Conservation (phyloP, 2,329 filamentous ascomycete genomes). For the Sporothrix inflata region DNA sequence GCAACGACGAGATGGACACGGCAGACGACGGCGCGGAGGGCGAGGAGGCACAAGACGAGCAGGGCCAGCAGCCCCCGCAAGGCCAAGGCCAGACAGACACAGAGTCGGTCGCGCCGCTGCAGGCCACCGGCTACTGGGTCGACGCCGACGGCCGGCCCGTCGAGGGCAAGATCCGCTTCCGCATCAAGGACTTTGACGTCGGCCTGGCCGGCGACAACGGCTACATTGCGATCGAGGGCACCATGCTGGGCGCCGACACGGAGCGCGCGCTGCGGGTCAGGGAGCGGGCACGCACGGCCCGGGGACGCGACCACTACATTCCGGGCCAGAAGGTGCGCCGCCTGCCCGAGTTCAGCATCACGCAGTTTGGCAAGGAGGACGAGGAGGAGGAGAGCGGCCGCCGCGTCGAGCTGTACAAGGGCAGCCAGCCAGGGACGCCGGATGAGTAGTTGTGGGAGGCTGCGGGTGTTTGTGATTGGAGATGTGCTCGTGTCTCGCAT, state of each 20-base stretch:
- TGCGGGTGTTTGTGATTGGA: too few species aligned
- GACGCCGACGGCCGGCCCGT: conserved; percentile 71
- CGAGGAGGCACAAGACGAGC: neutral
- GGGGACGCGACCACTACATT: conserved; percentile 42
- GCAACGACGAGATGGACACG: neutral
- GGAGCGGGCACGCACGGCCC: conserved; percentile 50
- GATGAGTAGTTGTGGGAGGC: conserved; percentile 26
- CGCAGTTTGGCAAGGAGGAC: conserved; percentile 55
- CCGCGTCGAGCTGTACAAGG: conserved; percentile 42
- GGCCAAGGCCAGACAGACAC: conserved; percentile 32
- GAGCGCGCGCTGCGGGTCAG: conserved; percentile 63
- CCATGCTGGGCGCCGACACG: conserved; percentile 72
- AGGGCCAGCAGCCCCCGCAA: neutral
- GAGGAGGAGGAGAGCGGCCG: conserved; percentile 48
- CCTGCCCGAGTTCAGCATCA: conserved; percentile 60
- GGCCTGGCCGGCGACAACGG: conserved; percentile 74
- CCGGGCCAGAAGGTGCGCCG: conserved; percentile 39
- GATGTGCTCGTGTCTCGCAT: too few species aligned
- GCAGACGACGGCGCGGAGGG: neutral
- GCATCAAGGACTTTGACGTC: conserved; percentile 83
- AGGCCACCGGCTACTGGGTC: conserved; percentile 72
- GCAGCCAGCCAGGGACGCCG: conserved; percentile 41
- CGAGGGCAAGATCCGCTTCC: conserved; percentile 71
- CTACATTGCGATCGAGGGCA: conserved; percentile 84
- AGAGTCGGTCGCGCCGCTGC: conserved; percentile 39